Base-by-base conservation (phyloP, 768 basidiomycete genomes). In the Rhizopogon roseolus region DNA sequence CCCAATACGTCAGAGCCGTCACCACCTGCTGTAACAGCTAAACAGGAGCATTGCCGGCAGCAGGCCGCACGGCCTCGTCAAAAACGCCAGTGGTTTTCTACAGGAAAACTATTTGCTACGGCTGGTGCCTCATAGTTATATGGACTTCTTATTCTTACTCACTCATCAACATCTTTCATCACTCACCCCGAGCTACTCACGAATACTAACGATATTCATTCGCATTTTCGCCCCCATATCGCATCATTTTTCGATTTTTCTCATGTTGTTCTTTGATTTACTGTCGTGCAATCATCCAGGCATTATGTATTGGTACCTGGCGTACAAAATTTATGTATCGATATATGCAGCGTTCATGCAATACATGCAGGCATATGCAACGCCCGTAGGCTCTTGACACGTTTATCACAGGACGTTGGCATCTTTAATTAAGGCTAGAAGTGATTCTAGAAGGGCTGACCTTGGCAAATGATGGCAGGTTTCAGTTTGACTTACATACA, bases 61-160 rank as follows among this genome's bases (percentile, higher is more conserved):
- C 45, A 68, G 49, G 68, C 59, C 19, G 61, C 64, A 36, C 64
- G 68, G 32, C 67, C 67, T 58, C 71, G 77, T 54, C 66, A 77
- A 54, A 71, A 74, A 60, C 74, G 77, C 37, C 70, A 74, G 58
- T 83, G 81, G 81, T 81, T 82, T 64, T 76, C 76, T 51, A 73
- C 79, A 28, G 76, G 76, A 65, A 76, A 76, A 66, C 62, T 82
- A 57, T 79, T 81, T 59, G 63, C 74, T 57, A 71, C 76, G 45
- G 62, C 74, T 51, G 73, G 73, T 52, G 72, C 68, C 43, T 64
- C 68, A 53, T 70, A 69, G 68, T 32, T 27, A 22, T 27, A 22
- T 52, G 17, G 22, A 46, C 38, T 32, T 14, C 14, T 42, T 55
- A 51, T 49, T 51, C 32, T 32, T 44, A 41, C 54, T 50, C 39